Conservation (phyloP, 192 early-diverging fungal genomes). For the Backusella luteola region DNA sequence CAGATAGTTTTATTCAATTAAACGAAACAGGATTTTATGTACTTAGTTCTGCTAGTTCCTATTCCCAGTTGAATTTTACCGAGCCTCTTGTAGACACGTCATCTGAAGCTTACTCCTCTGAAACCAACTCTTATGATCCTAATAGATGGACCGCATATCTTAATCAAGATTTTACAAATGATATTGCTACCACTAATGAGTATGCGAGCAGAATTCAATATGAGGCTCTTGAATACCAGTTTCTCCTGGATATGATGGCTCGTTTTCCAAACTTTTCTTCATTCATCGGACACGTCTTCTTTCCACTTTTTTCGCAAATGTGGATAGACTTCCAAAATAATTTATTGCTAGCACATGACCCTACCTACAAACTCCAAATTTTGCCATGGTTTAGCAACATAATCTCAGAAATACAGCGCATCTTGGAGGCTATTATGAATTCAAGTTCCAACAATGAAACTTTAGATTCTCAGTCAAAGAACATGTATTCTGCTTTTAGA, state of each 20-base stretch:
- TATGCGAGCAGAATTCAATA: not conserved
- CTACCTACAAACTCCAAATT: not conserved
- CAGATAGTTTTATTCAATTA: not conserved
- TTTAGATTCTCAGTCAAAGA: not conserved
- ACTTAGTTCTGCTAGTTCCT: not conserved
- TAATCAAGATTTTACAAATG: not conserved
- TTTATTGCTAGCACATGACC: not conserved
- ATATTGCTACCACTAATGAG: not conserved
- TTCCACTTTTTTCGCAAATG: conserved; percentile 1
- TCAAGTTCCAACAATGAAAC: not conserved
- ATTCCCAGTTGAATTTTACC: not conserved
- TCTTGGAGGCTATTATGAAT: not conserved
- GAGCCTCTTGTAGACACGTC: not conserved
- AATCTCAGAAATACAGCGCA: not conserved
- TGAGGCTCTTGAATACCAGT: not conserved
- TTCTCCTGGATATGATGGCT: not conserved
- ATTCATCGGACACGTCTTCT: conserved; percentile 12
- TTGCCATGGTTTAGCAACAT: not conserved
- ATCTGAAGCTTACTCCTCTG: not conserved
- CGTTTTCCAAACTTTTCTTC: conserved; percentile 12
- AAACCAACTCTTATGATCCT: not conserved
- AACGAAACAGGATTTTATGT: not conserved
- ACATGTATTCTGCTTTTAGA: conserved; percentile 4
- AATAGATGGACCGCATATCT: not conserved
- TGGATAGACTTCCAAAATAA: conserved; percentile 22